Base-by-base conservation (phyloP, 2,329 filamentous ascomycete species). In the Xylariaceae sp. region DNA sequence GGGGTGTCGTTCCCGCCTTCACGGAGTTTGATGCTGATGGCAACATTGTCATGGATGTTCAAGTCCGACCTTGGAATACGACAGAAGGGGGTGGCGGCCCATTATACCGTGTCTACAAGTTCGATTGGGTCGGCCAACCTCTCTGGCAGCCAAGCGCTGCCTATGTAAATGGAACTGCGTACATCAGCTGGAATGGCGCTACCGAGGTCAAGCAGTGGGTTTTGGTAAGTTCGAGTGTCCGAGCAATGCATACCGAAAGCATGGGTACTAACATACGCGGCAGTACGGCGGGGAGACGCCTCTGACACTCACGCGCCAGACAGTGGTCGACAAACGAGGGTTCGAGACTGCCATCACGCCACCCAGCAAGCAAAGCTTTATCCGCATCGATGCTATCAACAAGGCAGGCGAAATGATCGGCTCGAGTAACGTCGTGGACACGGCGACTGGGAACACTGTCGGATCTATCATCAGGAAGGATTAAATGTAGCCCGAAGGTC, bases 91-190 rank as follows among this genome's bases (percentile, higher is more conserved):
- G 71, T 52, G 64, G 62, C 49, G 60, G 62, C 57, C 62, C 62
- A 59, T 71, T 77, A 2, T 84, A 83, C 57, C 73, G 80, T 31
- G 74, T 72, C 2, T 76, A 76, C 62, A 78, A 77, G 58, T 75
- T 70, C 54, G 67, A 73, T 47, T 85, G 80, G 77, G 66, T 63
- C n/a, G 74, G 70, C 15, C 69, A 64, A 31, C 66, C 66, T 2
- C 59, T 60, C 7, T 55, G 65, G 33, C 54, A 60, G 3, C 64
- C 63, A 0, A 53, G 60, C 42, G 51, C 55, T 38, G 43, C 65
- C 48, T 53, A 57, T 9, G 54, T 60, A 5, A 52, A 55, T 7
- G 55, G 54, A 1, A 55, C 51, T 1, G 56, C 73, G 5, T 71
- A 70, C 42, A 69, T 70, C 2, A 71, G 69, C 54, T 75, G 72